Base-by-base conservation (phyloP, 2,329 filamentous ascomycete species). In the Colletotrichum melonis region DNA sequence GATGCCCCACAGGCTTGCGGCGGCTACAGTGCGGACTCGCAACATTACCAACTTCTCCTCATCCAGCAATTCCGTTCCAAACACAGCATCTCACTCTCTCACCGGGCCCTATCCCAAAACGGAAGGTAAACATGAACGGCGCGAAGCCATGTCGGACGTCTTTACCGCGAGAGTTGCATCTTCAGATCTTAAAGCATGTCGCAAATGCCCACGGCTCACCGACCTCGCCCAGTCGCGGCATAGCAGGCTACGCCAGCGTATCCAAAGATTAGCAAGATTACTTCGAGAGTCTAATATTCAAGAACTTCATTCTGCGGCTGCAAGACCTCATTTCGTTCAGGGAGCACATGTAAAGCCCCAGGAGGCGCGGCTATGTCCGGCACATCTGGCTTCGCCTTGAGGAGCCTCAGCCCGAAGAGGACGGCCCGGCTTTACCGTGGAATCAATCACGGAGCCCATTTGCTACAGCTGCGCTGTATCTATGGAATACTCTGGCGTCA, bases 361-460 rank as follows among this genome's bases (percentile, higher is more conserved):
- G 49, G 2, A 28, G 58, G 52, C 54, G 67, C 9, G 8, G 19
- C 5, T 35, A 56, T 3, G 26, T 69, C 26, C 28, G 28, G 16
- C 52, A 69, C 2, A 35, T 69, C 26, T 64, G 67, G 59, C 52
- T 69, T 8, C 62, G 67, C 19, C 49, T 68, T 4, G 38, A 62
- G 14, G 28, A 69, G 4, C 26, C 56, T n/a, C 26, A 12, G 6
- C 22, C 1, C 28, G 30, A 12, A 38, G 42, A 26, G 16, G 28
- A 49, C 42, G 46, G 4, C 26, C 19, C 16, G 52, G 5, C 9
- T 24, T 12, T 28, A 14, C 24, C 52, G 4, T 55, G 52, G 52
- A 14, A 6, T n/a, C n/a, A 26, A 16, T 26, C 12, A 3, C 8
- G 35, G 6, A 52, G 24, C 11, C 24, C 19, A 4, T 26, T 59